Percentiles rank a stretch among this genome's conserved stretches.
Conservation (phyloP, 164 flowering plant genomes). For the Aristolochia contorta region DNA sequence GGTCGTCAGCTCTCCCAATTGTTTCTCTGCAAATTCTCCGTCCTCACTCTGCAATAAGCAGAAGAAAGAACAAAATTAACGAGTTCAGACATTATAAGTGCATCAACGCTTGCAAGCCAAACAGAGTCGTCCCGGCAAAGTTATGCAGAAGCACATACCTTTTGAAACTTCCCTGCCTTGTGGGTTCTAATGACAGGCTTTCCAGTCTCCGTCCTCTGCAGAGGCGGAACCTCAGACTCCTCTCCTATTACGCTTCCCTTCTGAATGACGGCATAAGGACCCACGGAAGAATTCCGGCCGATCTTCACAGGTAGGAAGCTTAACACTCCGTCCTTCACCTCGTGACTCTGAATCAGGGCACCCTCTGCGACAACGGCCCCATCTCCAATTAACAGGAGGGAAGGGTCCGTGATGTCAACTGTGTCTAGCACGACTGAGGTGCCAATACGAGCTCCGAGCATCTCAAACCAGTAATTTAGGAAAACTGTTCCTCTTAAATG, state of each 20-base stretch:
- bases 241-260: constrained; percentile 51
- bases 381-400: constrained; percentile 63
- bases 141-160: constrained; percentile 18
- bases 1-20: neutral
- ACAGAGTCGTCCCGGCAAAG: neutral
- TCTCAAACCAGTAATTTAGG: constrained; percentile 67
- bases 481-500: constrained; percentile 74
- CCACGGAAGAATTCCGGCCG: constrained; percentile 39
- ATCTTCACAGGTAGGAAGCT: constrained; percentile 55
- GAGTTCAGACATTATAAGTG: neutral
- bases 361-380: constrained; percentile 71
- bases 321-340: constrained; percentile 56
- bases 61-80: neutral
- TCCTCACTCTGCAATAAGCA: constrained; percentile 14
- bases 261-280: constrained; percentile 60
- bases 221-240: constrained; percentile 34
- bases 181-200: constrained; percentile 14
- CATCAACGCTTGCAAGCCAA: neutral
- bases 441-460: constrained; percentile 66
- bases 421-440: constrained; percentile 66
- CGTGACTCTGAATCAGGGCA: constrained; percentile 62
- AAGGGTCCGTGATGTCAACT: constrained; percentile 63
- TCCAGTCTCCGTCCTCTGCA: constrained; percentile 45
- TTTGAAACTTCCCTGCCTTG: constrained; percentile 14
- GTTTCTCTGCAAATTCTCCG: constrained; percentile 1